Base-by-base conservation (phyloP, 352 stramenopile genomes). In the Pythium grandisporangium region DNA sequence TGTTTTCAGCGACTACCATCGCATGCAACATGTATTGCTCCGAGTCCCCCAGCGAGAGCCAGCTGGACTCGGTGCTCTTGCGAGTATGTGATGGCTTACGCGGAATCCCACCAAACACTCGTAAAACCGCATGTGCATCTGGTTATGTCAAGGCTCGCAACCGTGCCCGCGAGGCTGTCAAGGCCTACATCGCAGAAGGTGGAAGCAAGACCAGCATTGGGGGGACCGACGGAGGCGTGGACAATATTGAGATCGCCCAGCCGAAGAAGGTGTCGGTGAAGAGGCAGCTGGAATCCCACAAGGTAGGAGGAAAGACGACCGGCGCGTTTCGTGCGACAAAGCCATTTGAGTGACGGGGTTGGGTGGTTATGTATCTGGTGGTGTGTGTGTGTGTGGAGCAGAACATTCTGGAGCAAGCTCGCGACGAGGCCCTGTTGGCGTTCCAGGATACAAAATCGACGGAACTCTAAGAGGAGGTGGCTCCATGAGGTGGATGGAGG, bases 21-120 rank as follows among this genome's bases (percentile, higher is more conserved):
- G 36, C 39, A 20, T 59, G 51, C 21, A 6, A 13, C 5, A 11
- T 37, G 34, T 12, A 53, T 24, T 45, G 35, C 40, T 16, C 23
- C 16, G 22, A 16, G 0, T 3, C 22, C 2, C 20, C 42, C 7
- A 25, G 53, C 44, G 26, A 33, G 14, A 38, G 35, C 39, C 27
- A 24, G 4, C 51, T 59, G 17, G 51, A 59, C 19, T 42, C 51
- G 39, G 38, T 35, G 34, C 44, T 44, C 6, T 34, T 59, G 17
- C 44, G 53, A 29, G 44, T 45, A 16, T 59, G 51, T 40, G 20
- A n/a, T n/a, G 35, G 47, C 22, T 35, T 59, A n/a, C 39, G 33
- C 19, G 51, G 32, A 5, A 41, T 36, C 8, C 51, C 51, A 17
- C 51, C 51, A 2, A 24, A 37, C 4, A 34, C 53, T 30, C 51